Evolutionary conservation across 495 filamentous ascomycete species (phyloP).

Genomic region (Chaetomium cochliodes): DNA sequence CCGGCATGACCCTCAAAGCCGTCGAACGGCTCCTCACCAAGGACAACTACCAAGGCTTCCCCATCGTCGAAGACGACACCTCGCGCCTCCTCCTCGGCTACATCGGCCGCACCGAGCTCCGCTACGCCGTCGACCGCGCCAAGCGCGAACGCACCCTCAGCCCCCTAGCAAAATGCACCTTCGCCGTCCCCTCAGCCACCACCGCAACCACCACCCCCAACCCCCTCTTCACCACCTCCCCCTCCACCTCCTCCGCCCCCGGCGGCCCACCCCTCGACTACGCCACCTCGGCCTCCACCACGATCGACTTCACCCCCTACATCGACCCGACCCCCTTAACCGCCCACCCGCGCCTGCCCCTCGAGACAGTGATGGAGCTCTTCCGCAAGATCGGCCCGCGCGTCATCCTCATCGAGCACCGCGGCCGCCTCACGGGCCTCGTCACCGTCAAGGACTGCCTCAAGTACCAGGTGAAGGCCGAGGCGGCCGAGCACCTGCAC

Average conservation of each 20-base stretch:
- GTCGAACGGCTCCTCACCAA: slow-evolving; percentile 72
- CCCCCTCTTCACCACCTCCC: slow-evolving; percentile 35
- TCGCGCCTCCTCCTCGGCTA: slow-evolving; percentile 81
- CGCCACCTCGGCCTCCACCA: slow-evolving; percentile 47
- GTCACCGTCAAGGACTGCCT: slow-evolving; percentile 97
- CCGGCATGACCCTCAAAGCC: slow-evolving; percentile 69
- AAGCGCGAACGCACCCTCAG: slow-evolving; percentile 70
- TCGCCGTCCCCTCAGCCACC: slow-evolving; percentile 49
- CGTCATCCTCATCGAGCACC: slow-evolving; percentile 89
- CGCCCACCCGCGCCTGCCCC: slow-evolving; percentile 84
- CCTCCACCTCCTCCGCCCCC: background rate
- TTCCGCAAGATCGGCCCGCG: slow-evolving; percentile 98
- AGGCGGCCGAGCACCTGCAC: slow-evolving; percentile 70
- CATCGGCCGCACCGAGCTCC: slow-evolving; percentile 90
- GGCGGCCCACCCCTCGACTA: slow-evolving; percentile 19
- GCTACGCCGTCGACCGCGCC: slow-evolving; percentile 86
- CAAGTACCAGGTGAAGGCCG: slow-evolving; percentile 96
- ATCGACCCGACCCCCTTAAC: slow-evolving; percentile 88
- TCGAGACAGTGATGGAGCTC: slow-evolving; percentile 98
- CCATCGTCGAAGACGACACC: slow-evolving; percentile 74
- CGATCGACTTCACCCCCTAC: slow-evolving; percentile 82
- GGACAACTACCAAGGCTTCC: slow-evolving; percentile 92
- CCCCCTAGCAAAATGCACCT: slow-evolving; percentile 68
- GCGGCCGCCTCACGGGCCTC: slow-evolving; percentile 75
- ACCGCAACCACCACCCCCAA: slow-evolving; percentile 38